Base-by-base conservation (phyloP, 2,329 filamentous ascomycete genomes). In the Fusarium torreyae region DNA sequence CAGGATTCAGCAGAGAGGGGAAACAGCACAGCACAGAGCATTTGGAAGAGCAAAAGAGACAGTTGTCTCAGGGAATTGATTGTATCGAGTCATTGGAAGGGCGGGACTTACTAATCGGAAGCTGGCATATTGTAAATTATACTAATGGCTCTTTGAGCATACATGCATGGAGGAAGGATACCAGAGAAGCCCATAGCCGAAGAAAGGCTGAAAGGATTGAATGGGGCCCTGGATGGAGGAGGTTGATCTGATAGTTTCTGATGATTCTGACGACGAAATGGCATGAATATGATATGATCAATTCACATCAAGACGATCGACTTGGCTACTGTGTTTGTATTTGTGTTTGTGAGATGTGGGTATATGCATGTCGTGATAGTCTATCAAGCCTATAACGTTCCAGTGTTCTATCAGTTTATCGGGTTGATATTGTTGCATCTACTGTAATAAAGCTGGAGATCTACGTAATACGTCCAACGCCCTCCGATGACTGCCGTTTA, bases 271-370 rank as follows among this genome's bases (percentile, higher is more conserved):
- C 64, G 74, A 76, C 69, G 74, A 74, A 75, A 76, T 74, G 74
- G 74, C 63, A 77, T 74, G 75, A 77, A 77, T 69, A 77, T 75
- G 71, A 73, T 77, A 78, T 74, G 76, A 77, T 70, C 70, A 71
- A 65, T 69, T 74, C 69, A 71, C 44, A 66, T 65, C 44, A 45
- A 57, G 52, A 45, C 24, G 44, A 40, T 59, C 36, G 3, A 43
- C 43, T 34, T 56, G 40, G 18, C 33, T 48, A 7, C 18, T 20
- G 5, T 54, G 26, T 38, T 18, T 31, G 28, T 28, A 10, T 31
- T 31, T 13, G 28, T 31, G 10, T 13, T 24, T 46, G 26, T 15
- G 36, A 42, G 52, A 53, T 44, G 33, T 52, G 18, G 36, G 13
- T 26, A 38, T n/a, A 22, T 34, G 42, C 48, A 22, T 36, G n/a